Base-by-base conservation (phyloP, 306 rosid species). In the Prunus campanulata region DNA sequence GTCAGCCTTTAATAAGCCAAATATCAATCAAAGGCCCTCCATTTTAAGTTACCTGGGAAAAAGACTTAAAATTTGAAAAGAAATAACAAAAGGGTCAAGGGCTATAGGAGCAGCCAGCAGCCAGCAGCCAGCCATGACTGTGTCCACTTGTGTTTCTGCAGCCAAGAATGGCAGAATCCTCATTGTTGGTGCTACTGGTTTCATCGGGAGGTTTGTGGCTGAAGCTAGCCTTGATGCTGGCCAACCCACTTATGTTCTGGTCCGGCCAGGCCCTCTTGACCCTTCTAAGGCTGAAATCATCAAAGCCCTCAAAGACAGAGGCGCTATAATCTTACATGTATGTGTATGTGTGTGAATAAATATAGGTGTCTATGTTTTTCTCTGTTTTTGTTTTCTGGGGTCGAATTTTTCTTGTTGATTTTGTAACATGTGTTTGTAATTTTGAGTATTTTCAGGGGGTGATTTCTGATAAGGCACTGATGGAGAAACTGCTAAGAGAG, bases 171-270 rank as follows among this genome's bases (percentile, higher is more conserved):
- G 78, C 68, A 73, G 90, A 32, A 88, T 87, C 2, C 80, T 91
- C 2, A 29, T 91, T 0, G 72, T 55, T 14, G 96, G 96, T 11
- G 91, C 90, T 48, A 86, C 87, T 1, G 96, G 96, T 3, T 88
- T 91, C 76, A 91, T 91, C 30, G 96, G 96, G 5, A 83, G 76
- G 71, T 88, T 87, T 10, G 56, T 91, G 11, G 84, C 93, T 2
- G 83, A 84, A 46, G 93, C 91, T 11, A 91, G 93, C 83, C 78
- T 91, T 10, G 64, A 13, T 3, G 18, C 78, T 1, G 87, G 86
- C 10, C 78, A 62, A 12, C 71, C 85, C 15, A 91, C 96, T 48
- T 85, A 47, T 56, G 19, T 87, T 66, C 87, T 91, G 3, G 44
- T 82, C 50, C 86, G 91, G 44, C 82, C 89, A 0, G 78, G 83